Conservation (phyloP, 495 filamentous ascomycete species). For the Xylaria acuta region DNA sequence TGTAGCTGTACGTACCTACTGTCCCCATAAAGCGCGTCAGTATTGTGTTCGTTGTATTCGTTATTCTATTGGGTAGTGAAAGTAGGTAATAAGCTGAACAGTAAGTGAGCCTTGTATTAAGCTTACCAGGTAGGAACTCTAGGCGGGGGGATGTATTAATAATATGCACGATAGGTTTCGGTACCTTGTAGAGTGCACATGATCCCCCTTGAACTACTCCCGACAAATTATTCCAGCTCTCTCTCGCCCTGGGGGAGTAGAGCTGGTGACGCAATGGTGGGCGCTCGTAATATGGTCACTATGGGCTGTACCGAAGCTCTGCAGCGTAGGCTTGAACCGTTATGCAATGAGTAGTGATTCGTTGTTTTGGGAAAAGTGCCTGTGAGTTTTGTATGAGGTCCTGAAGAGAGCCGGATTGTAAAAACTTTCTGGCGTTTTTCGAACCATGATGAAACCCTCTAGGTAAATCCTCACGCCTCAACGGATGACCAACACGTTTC, state of each 20-base stretch:
- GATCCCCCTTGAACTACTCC: background rate
- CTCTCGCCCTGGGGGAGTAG: background rate
- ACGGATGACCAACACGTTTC: too few species aligned
- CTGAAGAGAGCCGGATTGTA: background rate
- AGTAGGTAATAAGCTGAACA: background rate
- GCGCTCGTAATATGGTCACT: background rate
- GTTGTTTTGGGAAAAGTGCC: background rate
- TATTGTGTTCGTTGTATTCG: background rate
- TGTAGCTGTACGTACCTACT: background rate
- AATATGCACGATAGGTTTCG: background rate
- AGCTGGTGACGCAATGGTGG: background rate
- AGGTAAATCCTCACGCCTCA: too few species aligned
- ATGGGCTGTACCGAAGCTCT: background rate
- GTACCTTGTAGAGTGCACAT: background rate
- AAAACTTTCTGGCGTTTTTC: too few species aligned
- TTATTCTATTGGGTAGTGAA: background rate
- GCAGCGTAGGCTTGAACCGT: too few species aligned
- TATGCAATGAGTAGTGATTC: too few species aligned
- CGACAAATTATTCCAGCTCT: background rate
- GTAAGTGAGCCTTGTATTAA: background rate
- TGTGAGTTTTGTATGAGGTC: background rate
- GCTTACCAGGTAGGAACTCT: background rate
- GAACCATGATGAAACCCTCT: too few species aligned
- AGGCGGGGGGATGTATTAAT: background rate
- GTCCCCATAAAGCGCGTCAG: background rate